Percentiles rank a stretch among this genome's conserved stretches.
These are phyloP conservation scores for Gonium pectorale DNA, from an alignment of 139 green algal genomes.

Conservation along the genomic window DNA sequence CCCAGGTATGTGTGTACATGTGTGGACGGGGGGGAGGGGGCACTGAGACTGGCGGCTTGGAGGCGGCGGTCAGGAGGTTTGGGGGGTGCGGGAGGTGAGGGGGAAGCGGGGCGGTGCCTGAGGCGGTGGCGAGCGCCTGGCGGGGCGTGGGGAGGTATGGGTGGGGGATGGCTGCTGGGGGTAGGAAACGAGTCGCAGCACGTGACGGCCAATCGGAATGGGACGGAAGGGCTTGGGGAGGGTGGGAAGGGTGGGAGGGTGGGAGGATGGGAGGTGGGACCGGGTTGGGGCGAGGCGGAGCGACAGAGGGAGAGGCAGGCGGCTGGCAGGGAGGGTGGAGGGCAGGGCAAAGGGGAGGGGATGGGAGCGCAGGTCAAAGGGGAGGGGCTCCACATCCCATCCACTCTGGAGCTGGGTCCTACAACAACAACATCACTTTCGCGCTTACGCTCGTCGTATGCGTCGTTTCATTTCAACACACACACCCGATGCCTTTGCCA, in stretches of 20 bases:
- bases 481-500: neutral
- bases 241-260: neutral
- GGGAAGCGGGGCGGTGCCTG: neutral
- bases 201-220: constrained; percentile 4
- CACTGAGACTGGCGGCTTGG: no score
- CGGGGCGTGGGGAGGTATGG: neutral
- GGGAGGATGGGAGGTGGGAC: neutral
- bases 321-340: neutral
- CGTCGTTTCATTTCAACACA: neutral
- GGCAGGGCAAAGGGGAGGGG: neutral
- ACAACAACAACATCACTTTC: neutral
- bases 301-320: neutral
- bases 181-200: neutral
- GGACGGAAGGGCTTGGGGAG: neutral
- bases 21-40: no score
- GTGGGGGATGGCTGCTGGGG: neutral
- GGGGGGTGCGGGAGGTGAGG: neutral
- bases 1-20: constrained; percentile 6
- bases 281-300: neutral
- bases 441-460: neutral
- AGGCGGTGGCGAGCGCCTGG: neutral
- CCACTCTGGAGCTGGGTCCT: neutral
- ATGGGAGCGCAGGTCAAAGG: neutral
- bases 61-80: neutral
- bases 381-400: neutral